Evolutionary conservation across 768 basidiomycete species (phyloP).

Genomic region (Pulveroboletus sp.): DNA sequence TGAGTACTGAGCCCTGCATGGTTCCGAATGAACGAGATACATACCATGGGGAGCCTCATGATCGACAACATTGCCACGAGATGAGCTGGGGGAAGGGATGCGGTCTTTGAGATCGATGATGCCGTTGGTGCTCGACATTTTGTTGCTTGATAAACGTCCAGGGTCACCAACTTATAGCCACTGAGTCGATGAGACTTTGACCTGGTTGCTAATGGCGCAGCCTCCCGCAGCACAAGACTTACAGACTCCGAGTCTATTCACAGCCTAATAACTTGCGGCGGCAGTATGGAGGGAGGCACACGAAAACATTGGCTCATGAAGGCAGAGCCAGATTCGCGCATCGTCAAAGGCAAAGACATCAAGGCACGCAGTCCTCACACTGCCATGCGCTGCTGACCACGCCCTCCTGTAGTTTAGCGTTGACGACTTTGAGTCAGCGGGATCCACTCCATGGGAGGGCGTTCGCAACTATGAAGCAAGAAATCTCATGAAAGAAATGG

Average conservation of each 20-base stretch:
- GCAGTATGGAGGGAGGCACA: slow-evolving; percentile 6
- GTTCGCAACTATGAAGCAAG: slow-evolving; percentile 81
- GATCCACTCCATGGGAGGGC: slow-evolving; percentile 83
- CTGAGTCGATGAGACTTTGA: too few species aligned
- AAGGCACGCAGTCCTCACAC: slow-evolving; percentile 45
- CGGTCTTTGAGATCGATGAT: slow-evolving; percentile 52
- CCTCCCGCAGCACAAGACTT: slow-evolving; percentile 7
- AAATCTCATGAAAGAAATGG: slow-evolving; percentile 84
- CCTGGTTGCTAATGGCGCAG: background rate
- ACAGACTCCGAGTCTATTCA: too few species aligned
- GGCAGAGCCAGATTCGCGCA: slow-evolving; percentile 80
- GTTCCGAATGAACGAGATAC: slow-evolving; percentile 15
- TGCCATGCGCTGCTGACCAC: background rate
- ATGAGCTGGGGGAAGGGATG: slow-evolving; percentile 38
- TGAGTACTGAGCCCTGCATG: slow-evolving; percentile 16
- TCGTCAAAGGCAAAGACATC: slow-evolving; percentile 86
- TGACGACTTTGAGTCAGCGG: slow-evolving; percentile 75
- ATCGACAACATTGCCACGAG: slow-evolving; percentile 66
- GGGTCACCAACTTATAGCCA: slow-evolving; percentile 16
- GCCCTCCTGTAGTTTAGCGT: slow-evolving; percentile 65
- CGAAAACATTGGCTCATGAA: slow-evolving; percentile 69
- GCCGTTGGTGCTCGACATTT: slow-evolving; percentile 27
- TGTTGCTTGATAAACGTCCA: background rate
- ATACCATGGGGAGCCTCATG: slow-evolving; percentile 65
- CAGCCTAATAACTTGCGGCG: too few species aligned